phyloP scores from a whole-genome alignment of 2,329 filamentous ascomycete species.

The Aspergillus phoenicis region DNA sequence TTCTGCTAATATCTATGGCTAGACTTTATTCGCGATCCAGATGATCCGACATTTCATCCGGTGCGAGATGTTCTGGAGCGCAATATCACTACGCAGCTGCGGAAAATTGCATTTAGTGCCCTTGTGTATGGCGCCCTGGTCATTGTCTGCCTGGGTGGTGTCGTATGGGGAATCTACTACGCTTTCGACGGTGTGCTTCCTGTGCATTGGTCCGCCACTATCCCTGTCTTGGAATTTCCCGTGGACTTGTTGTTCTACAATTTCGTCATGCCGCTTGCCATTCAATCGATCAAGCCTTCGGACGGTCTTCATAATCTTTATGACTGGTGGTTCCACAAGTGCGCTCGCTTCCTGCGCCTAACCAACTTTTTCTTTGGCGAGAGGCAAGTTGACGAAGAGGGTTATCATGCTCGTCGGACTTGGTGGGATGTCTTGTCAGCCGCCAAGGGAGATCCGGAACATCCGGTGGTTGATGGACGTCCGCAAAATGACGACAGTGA shows the following conservation, averaged over 20 bases:
- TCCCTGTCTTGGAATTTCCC: slow-evolving; percentile 91
- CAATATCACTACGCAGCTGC: slow-evolving; percentile 85
- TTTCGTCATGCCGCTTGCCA: slow-evolving; percentile 85
- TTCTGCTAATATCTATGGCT: slow-evolving; percentile 6
- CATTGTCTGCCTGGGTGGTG: slow-evolving; percentile 87
- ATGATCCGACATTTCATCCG: slow-evolving; percentile 97
- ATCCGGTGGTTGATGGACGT: slow-evolving; percentile 38
- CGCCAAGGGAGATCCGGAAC: slow-evolving; percentile 42
- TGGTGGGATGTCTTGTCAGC: slow-evolving; percentile 53
- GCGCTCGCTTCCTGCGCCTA: slow-evolving; percentile 75
- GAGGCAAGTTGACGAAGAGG: slow-evolving; percentile 78
- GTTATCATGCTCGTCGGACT: slow-evolving; percentile 61
- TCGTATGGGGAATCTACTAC: slow-evolving; percentile 85
- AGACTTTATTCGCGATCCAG: slow-evolving; percentile 97
- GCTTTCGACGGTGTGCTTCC: slow-evolving; percentile 74
- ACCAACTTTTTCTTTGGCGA: slow-evolving; percentile 94
- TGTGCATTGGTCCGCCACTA: slow-evolving; percentile 89
- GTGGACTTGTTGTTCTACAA: slow-evolving; percentile 96
- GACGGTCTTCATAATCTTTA: slow-evolving; percentile 84
- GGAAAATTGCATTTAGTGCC: slow-evolving; percentile 95
- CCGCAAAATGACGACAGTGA: slow-evolving; percentile 40
- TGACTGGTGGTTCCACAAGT: slow-evolving; percentile 92
- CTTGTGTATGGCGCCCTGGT: slow-evolving; percentile 93
- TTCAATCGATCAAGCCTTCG: slow-evolving; percentile 81
- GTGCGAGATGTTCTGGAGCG: slow-evolving; percentile 95